Conservation (phyloP, 805 yeast species). For the Yarrowia osloensis region DNA sequence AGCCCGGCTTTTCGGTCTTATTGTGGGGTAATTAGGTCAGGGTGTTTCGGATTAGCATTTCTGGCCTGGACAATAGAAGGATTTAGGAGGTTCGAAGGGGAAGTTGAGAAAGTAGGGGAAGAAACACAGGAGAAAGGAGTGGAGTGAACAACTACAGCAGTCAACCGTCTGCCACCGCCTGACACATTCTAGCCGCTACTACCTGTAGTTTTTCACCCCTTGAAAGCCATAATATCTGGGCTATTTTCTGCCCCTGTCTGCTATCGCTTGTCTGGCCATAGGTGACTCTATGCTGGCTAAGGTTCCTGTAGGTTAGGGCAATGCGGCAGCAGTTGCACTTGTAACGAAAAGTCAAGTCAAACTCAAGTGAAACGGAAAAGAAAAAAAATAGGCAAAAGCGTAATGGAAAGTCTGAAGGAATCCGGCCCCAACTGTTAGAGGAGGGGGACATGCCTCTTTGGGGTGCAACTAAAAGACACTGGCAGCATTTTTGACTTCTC, state of each 20-base stretch:
- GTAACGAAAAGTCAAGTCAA: not conserved
- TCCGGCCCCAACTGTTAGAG: not conserved
- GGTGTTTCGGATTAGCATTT: constrained; percentile 5
- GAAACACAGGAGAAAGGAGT: too few species aligned
- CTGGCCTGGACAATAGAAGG: not conserved
- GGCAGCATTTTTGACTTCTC: not conserved
- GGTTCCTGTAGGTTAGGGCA: not conserved
- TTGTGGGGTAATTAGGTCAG: constrained; percentile 1
- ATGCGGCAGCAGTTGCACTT: constrained; percentile 2
- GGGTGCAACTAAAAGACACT: not conserved
- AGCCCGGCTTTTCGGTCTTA: not conserved
- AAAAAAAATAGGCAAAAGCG: not conserved
- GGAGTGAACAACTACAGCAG: too few species aligned
- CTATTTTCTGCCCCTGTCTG: constrained; percentile 6
- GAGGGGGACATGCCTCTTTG: not conserved
- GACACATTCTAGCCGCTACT: too few species aligned
- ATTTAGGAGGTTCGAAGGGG: too few species aligned
- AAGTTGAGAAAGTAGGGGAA: too few species aligned
- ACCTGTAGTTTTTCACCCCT: too few species aligned
- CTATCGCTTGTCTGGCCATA: too few species aligned
- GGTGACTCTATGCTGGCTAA: not conserved
- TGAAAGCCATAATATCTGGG: not conserved
- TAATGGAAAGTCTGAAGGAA: not conserved
- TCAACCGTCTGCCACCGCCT: too few species aligned
- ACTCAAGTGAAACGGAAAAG: not conserved